A percentile compares a stretch with the other conserved stretches of the same genome.
Evolutionary conservation across 257 asterid genomes (phyloP).

Genomic region (Ligustrum vulgare): DNA sequence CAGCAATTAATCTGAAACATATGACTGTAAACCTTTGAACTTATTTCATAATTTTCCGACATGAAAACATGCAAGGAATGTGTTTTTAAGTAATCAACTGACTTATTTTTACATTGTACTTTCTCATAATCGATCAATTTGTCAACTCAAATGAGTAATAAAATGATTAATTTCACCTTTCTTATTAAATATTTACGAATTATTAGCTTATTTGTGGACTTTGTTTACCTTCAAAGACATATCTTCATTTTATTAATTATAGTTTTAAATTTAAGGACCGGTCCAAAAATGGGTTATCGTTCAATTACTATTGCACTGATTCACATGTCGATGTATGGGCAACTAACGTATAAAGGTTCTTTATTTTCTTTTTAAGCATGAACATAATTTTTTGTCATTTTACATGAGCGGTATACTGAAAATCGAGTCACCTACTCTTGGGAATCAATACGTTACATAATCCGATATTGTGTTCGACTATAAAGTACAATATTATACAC

Average conservation of each 20-base stretch:
- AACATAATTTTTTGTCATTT: no score
- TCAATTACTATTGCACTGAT: no score
- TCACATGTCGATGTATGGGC: no score
- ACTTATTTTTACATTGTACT: background rate
- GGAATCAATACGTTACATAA: no score
- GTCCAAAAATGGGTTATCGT: no score
- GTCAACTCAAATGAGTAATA: background rate
- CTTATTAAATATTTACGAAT: background rate
- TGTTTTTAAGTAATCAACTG: slow-evolving; percentile 28
- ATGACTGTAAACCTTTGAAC: slow-evolving; percentile 59
- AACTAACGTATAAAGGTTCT: no score
- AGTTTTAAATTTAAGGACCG: no score
- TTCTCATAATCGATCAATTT: slow-evolving; percentile 4
- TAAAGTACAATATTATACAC: no score
- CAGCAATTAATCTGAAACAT: slow-evolving; percentile 41
- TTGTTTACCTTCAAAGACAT: slow-evolving; percentile 14
- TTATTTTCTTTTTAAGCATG: no score
- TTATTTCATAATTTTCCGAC: slow-evolving; percentile 48
- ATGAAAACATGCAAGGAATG: slow-evolving; percentile 65
- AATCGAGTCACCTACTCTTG: no score
- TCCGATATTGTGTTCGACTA: no score
- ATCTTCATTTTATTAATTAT: background rate
- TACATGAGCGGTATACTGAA: no score
- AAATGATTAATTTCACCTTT: slow-evolving; percentile 16
- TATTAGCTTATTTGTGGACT: background rate